phyloP scores from a whole-genome alignment of 2,329 filamentous ascomycete genomes.

The Penicillium sp. region DNA sequence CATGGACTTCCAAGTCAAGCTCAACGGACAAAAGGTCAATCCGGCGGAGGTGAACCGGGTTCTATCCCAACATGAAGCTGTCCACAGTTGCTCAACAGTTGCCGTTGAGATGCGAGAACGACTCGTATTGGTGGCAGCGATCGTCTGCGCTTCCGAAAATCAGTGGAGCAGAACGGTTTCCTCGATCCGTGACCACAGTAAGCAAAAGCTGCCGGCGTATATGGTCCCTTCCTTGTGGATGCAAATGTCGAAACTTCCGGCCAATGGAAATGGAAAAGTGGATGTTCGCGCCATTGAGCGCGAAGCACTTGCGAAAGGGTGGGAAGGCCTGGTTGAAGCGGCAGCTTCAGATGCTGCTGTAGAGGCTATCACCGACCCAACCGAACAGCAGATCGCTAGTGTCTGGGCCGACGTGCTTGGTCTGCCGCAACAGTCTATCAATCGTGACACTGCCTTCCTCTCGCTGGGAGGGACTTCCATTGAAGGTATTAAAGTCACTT shows the following conservation, averaged over 20 bases:
- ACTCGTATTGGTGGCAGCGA: conserved; percentile 6
- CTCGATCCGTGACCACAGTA: not conserved
- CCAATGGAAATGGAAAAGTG: conserved; percentile 10
- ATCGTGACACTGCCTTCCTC: conserved; percentile 7
- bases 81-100: not conserved
- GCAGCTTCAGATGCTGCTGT: not conserved
- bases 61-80: not conserved
- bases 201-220: not conserved
- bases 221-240: conserved; percentile 12
- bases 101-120: conserved; percentile 1
- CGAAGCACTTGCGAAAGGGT: conserved; percentile 1
- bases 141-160: not conserved
- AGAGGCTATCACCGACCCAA: conserved; percentile 1
- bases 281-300: conserved; percentile 1
- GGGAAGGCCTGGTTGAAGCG: not conserved
- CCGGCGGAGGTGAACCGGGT: conserved; percentile 37
- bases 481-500: conserved; percentile 8
- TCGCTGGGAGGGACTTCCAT: conserved; percentile 14
- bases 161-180: conserved; percentile 3
- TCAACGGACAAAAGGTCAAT: conserved; percentile 60
- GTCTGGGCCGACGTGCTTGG: conserved; percentile 7
- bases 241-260: not conserved
- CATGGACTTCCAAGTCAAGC: conserved; percentile 61
- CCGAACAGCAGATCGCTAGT: not conserved
- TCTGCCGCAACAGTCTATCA: conserved; percentile 4